Conservation (phyloP, 164 flowering plant genomes). For the Magnolia officinalis region DNA sequence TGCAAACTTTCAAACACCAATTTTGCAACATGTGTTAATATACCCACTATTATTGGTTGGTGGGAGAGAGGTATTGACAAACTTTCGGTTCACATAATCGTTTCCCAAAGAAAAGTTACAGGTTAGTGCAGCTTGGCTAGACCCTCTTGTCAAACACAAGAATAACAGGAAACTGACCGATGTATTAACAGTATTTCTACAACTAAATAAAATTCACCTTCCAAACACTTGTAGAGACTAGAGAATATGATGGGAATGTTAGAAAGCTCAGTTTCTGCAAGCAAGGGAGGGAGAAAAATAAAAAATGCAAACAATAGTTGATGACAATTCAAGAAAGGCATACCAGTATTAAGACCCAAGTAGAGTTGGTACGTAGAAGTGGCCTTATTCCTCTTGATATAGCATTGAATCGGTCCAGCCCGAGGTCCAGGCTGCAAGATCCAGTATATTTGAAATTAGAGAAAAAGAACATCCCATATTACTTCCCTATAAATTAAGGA, state of each 20-base stretch:
- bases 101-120: no score
- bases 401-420: slow-evolving; percentile 19
- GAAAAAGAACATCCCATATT: not conserved
- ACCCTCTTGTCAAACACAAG: not conserved
- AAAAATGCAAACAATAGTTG: not conserved
- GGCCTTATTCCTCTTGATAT: slow-evolving; percentile 20
- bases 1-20: no score
- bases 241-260: not conserved
- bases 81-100: no score
- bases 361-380: slow-evolving; percentile 18
- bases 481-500: not conserved
- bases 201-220: not conserved
- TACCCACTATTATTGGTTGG: no score
- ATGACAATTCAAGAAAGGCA: not conserved
- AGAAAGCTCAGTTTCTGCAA: no score
- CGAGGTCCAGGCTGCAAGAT: slow-evolving; percentile 20
- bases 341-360: slow-evolving; percentile 20
- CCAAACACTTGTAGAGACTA: not conserved
- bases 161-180: not conserved
- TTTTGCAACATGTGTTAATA: no score
- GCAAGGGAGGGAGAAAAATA: not conserved
- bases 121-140: not conserved
- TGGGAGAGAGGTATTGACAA: no score
- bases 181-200: not conserved
- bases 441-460: not conserved